Evolutionary conservation across 768 basidiomycete species (phyloP).

Genomic region (Leccinum ochraceum): DNA sequence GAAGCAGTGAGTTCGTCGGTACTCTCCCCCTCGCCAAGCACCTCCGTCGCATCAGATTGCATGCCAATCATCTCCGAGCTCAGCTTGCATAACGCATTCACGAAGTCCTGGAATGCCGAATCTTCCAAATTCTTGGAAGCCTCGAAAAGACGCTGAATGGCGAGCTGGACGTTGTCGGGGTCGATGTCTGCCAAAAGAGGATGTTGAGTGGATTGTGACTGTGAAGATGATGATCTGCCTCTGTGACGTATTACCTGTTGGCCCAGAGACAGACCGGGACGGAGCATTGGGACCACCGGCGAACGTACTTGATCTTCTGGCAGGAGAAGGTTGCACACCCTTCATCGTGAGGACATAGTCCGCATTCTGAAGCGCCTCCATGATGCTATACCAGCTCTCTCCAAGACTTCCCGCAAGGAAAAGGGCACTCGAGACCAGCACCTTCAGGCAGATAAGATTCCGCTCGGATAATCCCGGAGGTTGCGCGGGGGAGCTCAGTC

Average conservation of each 20-base stretch:
- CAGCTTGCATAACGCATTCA: constrained; percentile 75
- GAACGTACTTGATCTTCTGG: constrained; percentile 35
- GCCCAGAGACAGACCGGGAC: constrained; percentile 42
- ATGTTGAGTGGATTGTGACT: constrained; percentile 42
- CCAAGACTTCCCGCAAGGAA: constrained; percentile 85
- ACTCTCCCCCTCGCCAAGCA: constrained; percentile 32
- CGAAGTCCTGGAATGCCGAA: constrained; percentile 75
- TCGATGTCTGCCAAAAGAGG: constrained; percentile 74
- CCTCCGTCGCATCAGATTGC: constrained; percentile 50
- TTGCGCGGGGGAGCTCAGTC: constrained; percentile 50
- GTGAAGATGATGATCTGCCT: constrained; percentile 18
- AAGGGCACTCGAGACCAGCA: constrained; percentile 71
- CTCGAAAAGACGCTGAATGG: constrained; percentile 86
- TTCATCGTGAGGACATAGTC: constrained; percentile 84
- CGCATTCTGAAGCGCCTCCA: constrained; percentile 93
- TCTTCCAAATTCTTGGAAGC: constrained; percentile 84
- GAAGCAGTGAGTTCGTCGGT: constrained; percentile 36
- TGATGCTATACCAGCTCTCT: constrained; percentile 88
- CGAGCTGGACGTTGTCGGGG: constrained; percentile 66
- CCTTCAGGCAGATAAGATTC: constrained; percentile 89
- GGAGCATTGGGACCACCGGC: constrained; percentile 36
- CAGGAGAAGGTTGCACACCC: constrained; percentile 38
- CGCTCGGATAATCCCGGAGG: constrained; percentile 82
- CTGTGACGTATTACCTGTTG: constrained; percentile 15
- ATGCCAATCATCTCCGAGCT: constrained; percentile 94